A percentile compares a stretch with the other conserved stretches of the same genome.
Evolutionary conservation across 371 early-diverging fungal species (phyloP).

Genomic region (Zychaea mexicana): DNA sequence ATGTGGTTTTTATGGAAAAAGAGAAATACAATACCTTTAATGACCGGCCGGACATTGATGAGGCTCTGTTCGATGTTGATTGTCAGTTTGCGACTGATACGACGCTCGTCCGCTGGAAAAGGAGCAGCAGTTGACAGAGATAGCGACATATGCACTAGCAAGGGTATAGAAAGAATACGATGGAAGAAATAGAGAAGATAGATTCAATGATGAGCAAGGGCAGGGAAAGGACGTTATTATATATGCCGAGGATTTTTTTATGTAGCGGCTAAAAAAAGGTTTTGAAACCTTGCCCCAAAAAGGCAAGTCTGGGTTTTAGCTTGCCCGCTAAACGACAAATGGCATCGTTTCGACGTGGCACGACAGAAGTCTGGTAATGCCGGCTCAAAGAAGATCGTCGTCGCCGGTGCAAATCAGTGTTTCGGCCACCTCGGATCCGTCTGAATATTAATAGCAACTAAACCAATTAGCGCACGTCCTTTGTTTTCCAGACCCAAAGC

Average conservation of each 20-base stretch:
- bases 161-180: background rate
- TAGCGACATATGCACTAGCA: background rate
- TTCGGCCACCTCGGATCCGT: background rate
- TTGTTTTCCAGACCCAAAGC: no score
- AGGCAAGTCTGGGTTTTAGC: background rate
- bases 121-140: slow-evolving; percentile 4
- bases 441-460: background rate
- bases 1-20: background rate
- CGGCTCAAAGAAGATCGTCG: background rate
- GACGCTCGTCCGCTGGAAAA: slow-evolving; percentile 15
- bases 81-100: slow-evolving; percentile 40
- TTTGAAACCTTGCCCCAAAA: background rate
- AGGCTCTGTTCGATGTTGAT: slow-evolving; percentile 28
- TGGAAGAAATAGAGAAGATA: background rate
- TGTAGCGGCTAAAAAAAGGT: background rate
- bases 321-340: background rate
- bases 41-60: slow-evolving; percentile 43
- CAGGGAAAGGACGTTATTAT: no score
- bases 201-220: background rate
- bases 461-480: background rate
- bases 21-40: slow-evolving; percentile 32
- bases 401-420: background rate
- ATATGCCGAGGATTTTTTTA: background rate
- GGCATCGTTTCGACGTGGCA: background rate
- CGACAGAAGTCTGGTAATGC: background rate